Base-by-base conservation (phyloP, 129 eudicot species). In the Chrysanthemum makinoi region DNA sequence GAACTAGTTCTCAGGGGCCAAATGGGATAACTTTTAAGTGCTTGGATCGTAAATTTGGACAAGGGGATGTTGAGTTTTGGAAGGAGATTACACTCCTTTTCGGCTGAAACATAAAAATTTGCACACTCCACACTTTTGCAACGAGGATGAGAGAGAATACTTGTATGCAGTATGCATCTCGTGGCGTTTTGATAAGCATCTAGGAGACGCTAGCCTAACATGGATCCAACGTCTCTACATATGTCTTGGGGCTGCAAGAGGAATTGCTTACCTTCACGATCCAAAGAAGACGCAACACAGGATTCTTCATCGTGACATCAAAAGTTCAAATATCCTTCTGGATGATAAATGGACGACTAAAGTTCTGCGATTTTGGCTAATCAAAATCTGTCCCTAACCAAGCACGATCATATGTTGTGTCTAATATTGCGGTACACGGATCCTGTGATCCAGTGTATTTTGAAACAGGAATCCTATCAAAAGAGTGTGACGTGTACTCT, bases 401-500 rank as follows among this genome's bases (percentile, higher is more conserved):
- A 30, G 8, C 48, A 61, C 69, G 8, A 2, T 10, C 77, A 14
- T 72, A n/a, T 61, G 10, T 60, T 5, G 30, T 72, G 58, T 72
- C 77, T 28, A 61, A 28, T 48, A 3, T 12, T 3, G 76, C 10
- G 5, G 76, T 68, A 10, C 68, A n/a, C 8, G 76, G 66, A 48
- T 72, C 61, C 58, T 72, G 75, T 58, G 75, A 71, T 58, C 75
- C 75, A 0, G 15, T n/a, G 46, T 71, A 71, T 58, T 46, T 22
- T 47, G 75, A 71, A 22, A 58, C 56, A 1, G 67, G 75, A 13
- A 20, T 57, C 24, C 47, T 71, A 20, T 71, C 75, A 3, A 71
- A 71, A 71, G 75, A 71, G 18, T 46, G 68, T 15, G 76, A 72
- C 10, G 76, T 72, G 10, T 72, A 72, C 57, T 72, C 76, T 4